These are phyloP conservation scores for Fremontodendron californicum DNA, from an alignment of 345 rosid species.

Conservation along the genomic window DNA sequence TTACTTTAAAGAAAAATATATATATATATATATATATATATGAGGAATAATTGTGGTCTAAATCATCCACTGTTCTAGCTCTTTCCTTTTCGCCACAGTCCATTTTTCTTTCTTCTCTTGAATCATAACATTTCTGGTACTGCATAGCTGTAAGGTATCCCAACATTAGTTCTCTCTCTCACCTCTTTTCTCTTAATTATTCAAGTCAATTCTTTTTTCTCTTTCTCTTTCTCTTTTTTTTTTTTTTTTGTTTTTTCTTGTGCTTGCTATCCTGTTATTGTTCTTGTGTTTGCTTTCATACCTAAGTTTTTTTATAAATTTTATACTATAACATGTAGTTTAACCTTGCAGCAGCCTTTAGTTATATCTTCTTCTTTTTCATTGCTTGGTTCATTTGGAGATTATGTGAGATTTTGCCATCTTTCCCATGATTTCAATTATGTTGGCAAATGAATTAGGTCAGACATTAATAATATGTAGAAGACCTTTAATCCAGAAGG, in stretches of 20 bases:
- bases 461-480: conserved; percentile 28
- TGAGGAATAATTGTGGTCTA: conserved; percentile 36
- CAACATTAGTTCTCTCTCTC: conserved; percentile 24
- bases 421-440: conserved; percentile 37
- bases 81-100: conserved; percentile 16
- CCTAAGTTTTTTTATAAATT: background rate
- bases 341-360: conserved; percentile 15
- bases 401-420: conserved; percentile 34
- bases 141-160: conserved; percentile 52
- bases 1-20: conserved; percentile 7
- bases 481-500: conserved; percentile 7
- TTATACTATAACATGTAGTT: background rate
- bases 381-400: conserved; percentile 27
- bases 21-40: background rate
- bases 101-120: conserved; percentile 30
- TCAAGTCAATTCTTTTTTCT: background rate
- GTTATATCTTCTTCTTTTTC: conserved; percentile 19
- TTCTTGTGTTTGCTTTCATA: conserved; percentile 14
- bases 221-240: background rate
- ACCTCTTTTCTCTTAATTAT: background rate
- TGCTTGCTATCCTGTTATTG: conserved; percentile 15
- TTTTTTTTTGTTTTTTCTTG: background rate
- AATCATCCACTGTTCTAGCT: conserved; percentile 19
- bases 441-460: conserved; percentile 28
- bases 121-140: conserved; percentile 43